phyloP scores from a whole-genome alignment of 805 yeast species.

The Barnettozyma sucrosica region DNA sequence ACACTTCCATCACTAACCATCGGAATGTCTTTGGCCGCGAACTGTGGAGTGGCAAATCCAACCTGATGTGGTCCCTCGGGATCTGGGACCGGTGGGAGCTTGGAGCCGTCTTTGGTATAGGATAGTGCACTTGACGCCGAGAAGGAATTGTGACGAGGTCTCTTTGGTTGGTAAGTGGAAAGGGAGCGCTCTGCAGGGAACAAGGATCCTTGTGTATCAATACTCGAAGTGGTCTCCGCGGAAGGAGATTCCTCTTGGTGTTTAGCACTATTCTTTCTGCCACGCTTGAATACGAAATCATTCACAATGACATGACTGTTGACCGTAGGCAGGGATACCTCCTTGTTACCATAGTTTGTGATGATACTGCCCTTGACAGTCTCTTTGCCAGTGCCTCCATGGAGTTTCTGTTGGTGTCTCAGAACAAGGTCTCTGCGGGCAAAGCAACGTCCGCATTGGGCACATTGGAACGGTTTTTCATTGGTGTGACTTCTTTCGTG shows the following conservation, averaged over 20 bases:
- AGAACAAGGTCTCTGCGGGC: constrained; percentile 85
- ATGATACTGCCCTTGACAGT: constrained; percentile 32
- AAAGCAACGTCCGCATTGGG: constrained; percentile 92
- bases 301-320: constrained; percentile 6
- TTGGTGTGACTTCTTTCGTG: constrained; percentile 94
- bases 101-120: constrained; percentile 22
- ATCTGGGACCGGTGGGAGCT: constrained; percentile 1
- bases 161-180: constrained; percentile 12
- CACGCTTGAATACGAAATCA: constrained; percentile 1
- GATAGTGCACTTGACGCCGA: constrained; percentile 37
- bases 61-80: constrained; percentile 61
- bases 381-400: constrained; percentile 34
- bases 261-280: not conserved
- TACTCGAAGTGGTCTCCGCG: not conserved
- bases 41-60: constrained; percentile 78
- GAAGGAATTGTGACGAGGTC: constrained; percentile 39
- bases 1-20: constrained; percentile 31
- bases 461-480: constrained; percentile 94
- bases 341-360: constrained; percentile 34
- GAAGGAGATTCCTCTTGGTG: not conserved
- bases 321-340: constrained; percentile 32
- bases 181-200: not conserved
- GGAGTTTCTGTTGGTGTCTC: constrained; percentile 93
- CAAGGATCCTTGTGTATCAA: not conserved
- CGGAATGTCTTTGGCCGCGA: constrained; percentile 41